Evolutionary conservation across 495 filamentous ascomycete genomes (phyloP), one percentile per base, ranked within the genome.

Genomic region (Daldinia caldariorum): DNA sequence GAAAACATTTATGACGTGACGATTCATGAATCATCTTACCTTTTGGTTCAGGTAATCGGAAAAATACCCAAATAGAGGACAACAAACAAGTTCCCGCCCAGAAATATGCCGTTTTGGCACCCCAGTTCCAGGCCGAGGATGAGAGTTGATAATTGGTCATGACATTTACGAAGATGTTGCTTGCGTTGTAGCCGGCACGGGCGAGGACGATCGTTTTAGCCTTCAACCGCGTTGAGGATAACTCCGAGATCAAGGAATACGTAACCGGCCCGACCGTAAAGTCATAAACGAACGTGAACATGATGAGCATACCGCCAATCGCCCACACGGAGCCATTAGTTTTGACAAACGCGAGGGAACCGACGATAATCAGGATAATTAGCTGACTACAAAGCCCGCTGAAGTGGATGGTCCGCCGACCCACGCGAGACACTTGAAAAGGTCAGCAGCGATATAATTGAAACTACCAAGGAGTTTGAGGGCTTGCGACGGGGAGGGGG

Each of bases 201-300:
- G 83, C 84, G 1, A 88, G 79, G 0, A 86, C 85, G 32, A 87
- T 81, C 13, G 84, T 86, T 73, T 88, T 88, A 62, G 82, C 78
- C 67, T 83, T 79, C 31, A 88, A 81, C 1, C 85, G 79, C 1
- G 81, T 83, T 7, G 86, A 83, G 4, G 83, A 82, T 14, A 88
- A 61, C 73, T 88, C 86, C 0, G 86, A 81, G 26, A 88, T 79
- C 53, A 88, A 79, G 4, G 83, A 84, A 69, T 87, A 88, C 59
- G 81, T 83, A 37, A 88, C 83, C 0, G 85, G 83, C 0, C 86
- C 86, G 54, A 88, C 83, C 8, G 86, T 82, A 12, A 85, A 76
- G 59, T 87, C 80, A 71, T 87, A 88, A 53, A 85, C 74, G 16
- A 87, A 77, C 0, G 84, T 84, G 74, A 80, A 88, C 34, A 82